Evolutionary conservation across 2,329 filamentous ascomycete species (phyloP).

Genomic region (Cephalotrichum gorgonifer): DNA sequence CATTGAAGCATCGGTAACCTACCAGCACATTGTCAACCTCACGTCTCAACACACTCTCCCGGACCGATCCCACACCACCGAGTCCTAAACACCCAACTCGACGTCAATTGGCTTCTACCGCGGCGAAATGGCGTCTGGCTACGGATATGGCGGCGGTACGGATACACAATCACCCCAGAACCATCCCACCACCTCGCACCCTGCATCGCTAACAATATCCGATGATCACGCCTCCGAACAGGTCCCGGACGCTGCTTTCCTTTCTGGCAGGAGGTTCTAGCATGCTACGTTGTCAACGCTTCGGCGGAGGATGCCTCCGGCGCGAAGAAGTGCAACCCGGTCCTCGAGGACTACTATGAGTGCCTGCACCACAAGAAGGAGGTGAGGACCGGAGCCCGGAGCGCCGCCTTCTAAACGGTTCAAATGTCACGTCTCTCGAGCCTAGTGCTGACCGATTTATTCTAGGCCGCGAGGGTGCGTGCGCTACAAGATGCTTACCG

Average conservation of each 20-base stretch:
- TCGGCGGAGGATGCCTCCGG: conserved; percentile 65
- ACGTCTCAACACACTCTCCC: neutral
- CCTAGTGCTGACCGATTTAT: conserved; percentile 8
- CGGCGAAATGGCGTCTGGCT: conserved; percentile 64
- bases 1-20: neutral
- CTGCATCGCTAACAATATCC: neutral
- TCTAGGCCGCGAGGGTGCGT: conserved; percentile 65
- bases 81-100: neutral
- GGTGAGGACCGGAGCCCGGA: conserved; percentile 55
- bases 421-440: neutral
- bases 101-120: neutral
- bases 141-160: conserved; percentile 70
- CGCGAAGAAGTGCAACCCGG: conserved; percentile 77
- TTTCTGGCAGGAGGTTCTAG: conserved; percentile 98
- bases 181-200: neutral
- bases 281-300: conserved; percentile 95
- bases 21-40: neutral
- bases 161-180: conserved; percentile 9
- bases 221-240: conserved; percentile 15
- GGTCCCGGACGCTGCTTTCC: conserved; percentile 79
- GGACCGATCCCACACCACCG: neutral
- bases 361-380: conserved; percentile 99
- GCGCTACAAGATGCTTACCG: conserved; percentile 78
- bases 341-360: conserved; percentile 95
- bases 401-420: conserved; percentile 3